Percentiles rank a stretch among this genome's conserved stretches.
Conservation (phyloP, 1,284 basidiomycete species). For the Golubevia sp. region DNA sequence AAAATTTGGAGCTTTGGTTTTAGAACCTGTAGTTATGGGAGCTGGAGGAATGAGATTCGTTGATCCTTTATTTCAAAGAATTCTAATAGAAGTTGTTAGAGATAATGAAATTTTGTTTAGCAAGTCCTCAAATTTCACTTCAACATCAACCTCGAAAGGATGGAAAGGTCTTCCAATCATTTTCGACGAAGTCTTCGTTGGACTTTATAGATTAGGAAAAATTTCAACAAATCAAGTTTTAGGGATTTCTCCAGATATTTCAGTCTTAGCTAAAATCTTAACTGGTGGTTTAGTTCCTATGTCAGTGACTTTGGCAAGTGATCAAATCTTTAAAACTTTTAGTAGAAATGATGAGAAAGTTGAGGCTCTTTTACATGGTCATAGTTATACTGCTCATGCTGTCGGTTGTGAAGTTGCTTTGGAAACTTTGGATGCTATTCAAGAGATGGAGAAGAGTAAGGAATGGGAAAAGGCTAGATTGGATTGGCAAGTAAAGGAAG, state of each 20-base stretch:
- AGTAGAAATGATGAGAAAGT: slow-evolving; percentile 72
- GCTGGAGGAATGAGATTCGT: slow-evolving; percentile 60
- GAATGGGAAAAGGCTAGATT: slow-evolving; percentile 11
- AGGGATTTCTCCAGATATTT: slow-evolving; percentile 68
- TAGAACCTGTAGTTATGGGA: slow-evolving; percentile 57
- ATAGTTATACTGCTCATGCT: slow-evolving; percentile 72
- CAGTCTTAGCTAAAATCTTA: slow-evolving; percentile 89
- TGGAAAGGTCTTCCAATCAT: slow-evolving; percentile 86
- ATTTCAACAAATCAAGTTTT: slow-evolving; percentile 30
- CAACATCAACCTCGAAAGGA: slow-evolving; percentile 4
- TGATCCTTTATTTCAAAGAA: slow-evolving; percentile 56
- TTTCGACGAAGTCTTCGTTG: slow-evolving; percentile 95
- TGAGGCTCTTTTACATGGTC: slow-evolving; percentile 88
- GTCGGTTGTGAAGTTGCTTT: slow-evolving; percentile 53
- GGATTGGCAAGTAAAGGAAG: slow-evolving; percentile 17
- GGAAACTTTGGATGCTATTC: slow-evolving; percentile 40
- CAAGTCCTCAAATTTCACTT: not conserved
- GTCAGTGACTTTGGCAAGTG: slow-evolving; percentile 65
- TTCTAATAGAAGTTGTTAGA: slow-evolving; percentile 47
- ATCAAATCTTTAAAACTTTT: slow-evolving; percentile 81
- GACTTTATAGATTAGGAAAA: slow-evolving; percentile 80
- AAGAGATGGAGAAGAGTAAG: slow-evolving; percentile 12
- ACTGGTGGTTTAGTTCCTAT: slow-evolving; percentile 91
- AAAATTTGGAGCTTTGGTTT: slow-evolving; percentile 50
- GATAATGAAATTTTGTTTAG: slow-evolving; percentile 38